phyloP scores from a whole-genome alignment of 345 rosid genomes.

The Eucalyptus brandiana region DNA sequence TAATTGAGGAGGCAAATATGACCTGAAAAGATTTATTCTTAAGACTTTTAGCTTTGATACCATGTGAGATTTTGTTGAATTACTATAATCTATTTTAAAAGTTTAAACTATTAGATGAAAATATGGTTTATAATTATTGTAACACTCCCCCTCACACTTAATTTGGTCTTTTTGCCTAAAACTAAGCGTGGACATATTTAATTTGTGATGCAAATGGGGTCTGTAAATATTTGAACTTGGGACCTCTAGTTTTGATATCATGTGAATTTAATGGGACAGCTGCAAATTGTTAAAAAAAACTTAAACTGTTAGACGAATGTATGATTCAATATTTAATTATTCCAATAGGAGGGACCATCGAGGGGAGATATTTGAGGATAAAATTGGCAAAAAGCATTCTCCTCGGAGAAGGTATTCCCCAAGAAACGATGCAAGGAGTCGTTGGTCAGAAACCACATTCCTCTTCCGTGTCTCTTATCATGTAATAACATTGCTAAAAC shows the following conservation, averaged over 20 bases:
- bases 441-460: constrained; percentile 18
- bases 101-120: fast-evolving
- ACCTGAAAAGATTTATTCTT: fast-evolving
- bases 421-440: constrained; percentile 27
- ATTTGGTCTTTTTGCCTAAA: no score
- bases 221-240: fast-evolving
- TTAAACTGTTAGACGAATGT: fast-evolving
- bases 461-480: neutral
- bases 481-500: neutral
- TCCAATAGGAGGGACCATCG: constrained; percentile 8
- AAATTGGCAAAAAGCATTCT: constrained; percentile 56
- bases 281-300: fast-evolving
- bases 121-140: no score
- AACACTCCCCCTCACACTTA: fast-evolving
- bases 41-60: fast-evolving
- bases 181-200: no score
- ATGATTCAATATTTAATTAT: no score
- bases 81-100: fast-evolving
- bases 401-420: constrained; percentile 41
- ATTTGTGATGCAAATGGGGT: fast-evolving
- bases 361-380: constrained; percentile 64
- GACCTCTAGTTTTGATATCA: fast-evolving
- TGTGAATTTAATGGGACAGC: fast-evolving
- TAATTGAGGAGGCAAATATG: fast-evolving
- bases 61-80: no score